Evolutionary conservation across 345 rosid species (phyloP).

Genomic region (Gossypium ekmanianum): DNA sequence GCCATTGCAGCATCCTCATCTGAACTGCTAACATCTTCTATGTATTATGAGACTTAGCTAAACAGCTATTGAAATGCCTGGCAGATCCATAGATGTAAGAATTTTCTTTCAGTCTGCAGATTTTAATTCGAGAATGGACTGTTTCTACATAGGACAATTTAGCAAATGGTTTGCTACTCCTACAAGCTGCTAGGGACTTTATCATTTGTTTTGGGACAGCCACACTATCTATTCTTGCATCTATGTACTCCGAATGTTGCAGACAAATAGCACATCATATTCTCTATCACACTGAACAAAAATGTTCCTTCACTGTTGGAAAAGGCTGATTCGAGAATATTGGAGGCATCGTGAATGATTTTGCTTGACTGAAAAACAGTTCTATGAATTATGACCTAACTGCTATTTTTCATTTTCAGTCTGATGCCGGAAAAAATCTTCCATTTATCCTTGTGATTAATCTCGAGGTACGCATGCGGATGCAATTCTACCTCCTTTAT

Average conservation of each 20-base stretch:
- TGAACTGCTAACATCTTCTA: not conserved
- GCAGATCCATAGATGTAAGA: not conserved
- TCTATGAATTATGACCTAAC: conserved; percentile 12
- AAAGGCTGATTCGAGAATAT: not conserved
- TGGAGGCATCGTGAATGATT: not conserved
- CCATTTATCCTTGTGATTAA: conserved; percentile 82
- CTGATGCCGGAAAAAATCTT: conserved; percentile 82
- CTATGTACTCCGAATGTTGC: not conserved
- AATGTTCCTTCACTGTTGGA: not conserved
- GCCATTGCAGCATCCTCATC: conserved; percentile 1
- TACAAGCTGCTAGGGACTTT: not conserved
- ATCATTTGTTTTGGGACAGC: not conserved
- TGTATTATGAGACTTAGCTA: not conserved
- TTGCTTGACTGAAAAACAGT: not conserved
- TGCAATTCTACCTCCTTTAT: conserved; percentile 8
- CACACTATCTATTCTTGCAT: not conserved
- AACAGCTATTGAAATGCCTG: not conserved
- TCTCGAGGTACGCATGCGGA: conserved; percentile 65
- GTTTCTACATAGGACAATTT: not conserved
- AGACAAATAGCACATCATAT: not conserved
- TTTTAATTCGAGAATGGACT: not conserved
- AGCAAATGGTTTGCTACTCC: not conserved
- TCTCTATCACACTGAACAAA: not conserved
- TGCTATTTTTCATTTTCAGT: conserved; percentile 45
- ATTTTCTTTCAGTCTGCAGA: not conserved